phyloP scores from a whole-genome alignment of 371 early-diverging fungal genomes.

The Apophysomyces ossiformis region DNA sequence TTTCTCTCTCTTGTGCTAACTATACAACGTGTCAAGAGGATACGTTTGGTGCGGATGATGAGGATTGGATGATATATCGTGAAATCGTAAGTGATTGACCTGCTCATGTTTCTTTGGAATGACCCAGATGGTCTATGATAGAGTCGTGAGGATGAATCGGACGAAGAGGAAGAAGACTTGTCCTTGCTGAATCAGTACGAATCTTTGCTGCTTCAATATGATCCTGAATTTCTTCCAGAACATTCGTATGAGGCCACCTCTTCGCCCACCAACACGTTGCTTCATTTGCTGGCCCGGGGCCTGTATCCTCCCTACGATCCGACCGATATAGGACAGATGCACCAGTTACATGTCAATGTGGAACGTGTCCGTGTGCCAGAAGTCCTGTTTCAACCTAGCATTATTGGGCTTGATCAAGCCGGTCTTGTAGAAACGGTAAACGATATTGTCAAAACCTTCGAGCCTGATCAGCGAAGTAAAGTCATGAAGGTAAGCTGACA shows the following conservation, averaged over 20 bases:
- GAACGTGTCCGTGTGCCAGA: slow-evolving; percentile 90
- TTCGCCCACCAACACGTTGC: slow-evolving; percentile 51
- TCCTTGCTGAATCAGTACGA: slow-evolving; percentile 70
- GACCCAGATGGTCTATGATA: slow-evolving; percentile 19
- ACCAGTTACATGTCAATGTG: slow-evolving; percentile 88
- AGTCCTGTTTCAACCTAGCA: slow-evolving; percentile 84
- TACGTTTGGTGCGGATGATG: slow-evolving; percentile 91
- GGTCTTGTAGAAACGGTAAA: slow-evolving; percentile 80
- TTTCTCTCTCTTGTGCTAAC: background rate
- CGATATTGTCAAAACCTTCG: slow-evolving; percentile 69
- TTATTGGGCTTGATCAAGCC: slow-evolving; percentile 88
- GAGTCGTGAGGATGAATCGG: slow-evolving; percentile 84
- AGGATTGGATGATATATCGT: slow-evolving; percentile 91
- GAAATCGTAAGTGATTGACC: slow-evolving; percentile 69
- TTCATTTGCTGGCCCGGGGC: slow-evolving; percentile 60
- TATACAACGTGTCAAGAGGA: slow-evolving; percentile 63
- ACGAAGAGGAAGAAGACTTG: slow-evolving; percentile 85
- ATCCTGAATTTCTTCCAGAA: slow-evolving; percentile 71
- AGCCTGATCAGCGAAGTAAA: slow-evolving; percentile 44
- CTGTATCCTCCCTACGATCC: slow-evolving; percentile 69
- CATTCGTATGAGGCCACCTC: slow-evolving; percentile 53
- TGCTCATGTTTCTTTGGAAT: background rate
- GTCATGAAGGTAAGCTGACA: slow-evolving; percentile 47
- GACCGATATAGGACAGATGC: slow-evolving; percentile 61
- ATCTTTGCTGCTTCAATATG: slow-evolving; percentile 69